phyloP scores from a whole-genome alignment of 2,329 filamentous ascomycete species.

The Anthostomella pinea region DNA sequence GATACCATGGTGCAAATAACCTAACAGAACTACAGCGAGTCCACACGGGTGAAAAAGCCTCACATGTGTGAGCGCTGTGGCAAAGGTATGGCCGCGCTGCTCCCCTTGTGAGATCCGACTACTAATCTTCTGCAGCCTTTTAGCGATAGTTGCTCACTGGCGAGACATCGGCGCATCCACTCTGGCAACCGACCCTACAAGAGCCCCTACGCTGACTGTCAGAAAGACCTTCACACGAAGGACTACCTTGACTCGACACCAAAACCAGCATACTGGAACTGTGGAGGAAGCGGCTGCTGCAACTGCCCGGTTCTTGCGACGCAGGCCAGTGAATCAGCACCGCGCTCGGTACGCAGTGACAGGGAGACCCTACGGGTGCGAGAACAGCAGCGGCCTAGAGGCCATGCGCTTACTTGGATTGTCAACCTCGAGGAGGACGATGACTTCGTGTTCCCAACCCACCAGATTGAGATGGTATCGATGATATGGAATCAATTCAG shows the following conservation, averaged over 20 bases:
- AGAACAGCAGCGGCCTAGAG: too few species aligned
- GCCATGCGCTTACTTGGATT: too few species aligned
- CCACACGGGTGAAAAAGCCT: conserved; percentile 96
- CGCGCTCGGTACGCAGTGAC: conserved; percentile 59
- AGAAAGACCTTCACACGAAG: conserved; percentile 97
- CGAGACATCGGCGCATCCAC: conserved; percentile 90
- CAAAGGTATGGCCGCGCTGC: conserved; percentile 56
- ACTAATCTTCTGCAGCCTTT: conserved; percentile 65
- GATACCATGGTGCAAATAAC: too few species aligned
- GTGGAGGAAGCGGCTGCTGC: conserved; percentile 90
- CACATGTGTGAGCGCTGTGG: conserved; percentile 96
- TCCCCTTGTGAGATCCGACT: neutral
- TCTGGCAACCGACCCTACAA: conserved; percentile 96
- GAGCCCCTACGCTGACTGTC: conserved; percentile 94
- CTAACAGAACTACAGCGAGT: conserved; percentile 93
- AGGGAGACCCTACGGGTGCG: too few species aligned
- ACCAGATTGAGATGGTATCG: too few species aligned
- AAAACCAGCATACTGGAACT: conserved; percentile 93
- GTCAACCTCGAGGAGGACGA: too few species aligned
- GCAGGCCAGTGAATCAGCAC: conserved; percentile 32
- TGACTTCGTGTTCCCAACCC: too few species aligned
- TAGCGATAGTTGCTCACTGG: conserved; percentile 91
- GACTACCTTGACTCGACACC: conserved; percentile 90
- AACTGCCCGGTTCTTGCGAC: conserved; percentile 77
- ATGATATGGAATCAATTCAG: too few species aligned